Base-by-base conservation (phyloP, 2,329 filamentous ascomycete species). In the Monilinia laxa region DNA sequence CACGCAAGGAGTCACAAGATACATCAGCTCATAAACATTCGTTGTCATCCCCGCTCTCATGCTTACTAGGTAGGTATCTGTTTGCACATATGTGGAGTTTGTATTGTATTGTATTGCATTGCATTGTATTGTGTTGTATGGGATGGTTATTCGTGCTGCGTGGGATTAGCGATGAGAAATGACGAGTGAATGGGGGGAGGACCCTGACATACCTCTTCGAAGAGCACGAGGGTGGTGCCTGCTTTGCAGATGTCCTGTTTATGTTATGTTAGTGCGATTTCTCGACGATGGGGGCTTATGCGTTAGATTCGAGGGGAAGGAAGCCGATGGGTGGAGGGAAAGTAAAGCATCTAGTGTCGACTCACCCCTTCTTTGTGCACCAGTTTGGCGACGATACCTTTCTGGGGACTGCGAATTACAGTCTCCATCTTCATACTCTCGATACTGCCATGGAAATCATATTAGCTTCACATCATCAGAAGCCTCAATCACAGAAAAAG, bases 391-490 rank as follows among this genome's bases (percentile, higher is more conserved):
- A 93, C 84, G 0, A 87, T 81, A 9, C 90, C 90, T 67, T 86
- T 84, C 70, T 91, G 89, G 10, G 90, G 90, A 63, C 90, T 91
- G 68, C 90, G 84, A 72, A 93, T 93, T 1, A 93, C 88, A 1
- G 90, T 93, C 77, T 93, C 90, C 90, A 93, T 93, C 82, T 93
- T 93, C 90, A 93, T 93, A 67, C 90, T 93, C 79, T 93, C 90
- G 74, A 93, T 93, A 1, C 86, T 88, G 66, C 20, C 55, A 18
- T 25, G 20, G 31, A 18, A 45, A 52, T 7, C 3, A 35, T 51
- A 65, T 78, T 69, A 79, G 76, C 62, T 73, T 52, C 57, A 18
- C 45, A 18, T 10, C 45, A 40, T 18, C 25, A 6, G 31, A 28
- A 23, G 16, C 5, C 20, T 2, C 42, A 31, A 14, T 38, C 38